Conservation (phyloP, 2,329 filamentous ascomycete genomes). For the Geosmithia flava region DNA sequence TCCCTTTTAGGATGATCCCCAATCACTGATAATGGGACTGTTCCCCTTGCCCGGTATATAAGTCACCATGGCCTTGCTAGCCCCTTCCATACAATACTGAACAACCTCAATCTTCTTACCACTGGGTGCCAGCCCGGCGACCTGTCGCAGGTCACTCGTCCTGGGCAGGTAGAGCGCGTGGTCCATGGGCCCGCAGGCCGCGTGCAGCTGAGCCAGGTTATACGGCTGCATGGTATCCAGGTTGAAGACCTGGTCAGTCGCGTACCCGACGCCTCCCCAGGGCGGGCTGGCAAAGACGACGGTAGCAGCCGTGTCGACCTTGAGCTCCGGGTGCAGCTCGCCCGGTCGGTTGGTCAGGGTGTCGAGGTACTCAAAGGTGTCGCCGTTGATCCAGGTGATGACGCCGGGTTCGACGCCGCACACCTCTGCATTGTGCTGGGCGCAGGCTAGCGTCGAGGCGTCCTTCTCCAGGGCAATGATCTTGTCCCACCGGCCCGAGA, state of each 20-base stretch:
- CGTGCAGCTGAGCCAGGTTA: constrained; percentile 49
- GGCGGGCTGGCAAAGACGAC: constrained; percentile 46
- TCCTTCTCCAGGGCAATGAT: constrained; percentile 88
- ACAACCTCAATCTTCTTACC: constrained; percentile 55
- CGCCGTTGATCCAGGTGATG: constrained; percentile 78
- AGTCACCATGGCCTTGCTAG: constrained; percentile 70
- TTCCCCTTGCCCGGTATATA: constrained; percentile 32
- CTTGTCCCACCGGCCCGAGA: constrained; percentile 63
- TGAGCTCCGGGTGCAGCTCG: constrained; percentile 23
- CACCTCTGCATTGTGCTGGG: constrained; percentile 79
- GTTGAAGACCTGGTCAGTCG: constrained; percentile 61
- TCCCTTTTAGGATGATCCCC: too few relatives aligned
- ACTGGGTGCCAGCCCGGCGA: constrained; percentile 44
- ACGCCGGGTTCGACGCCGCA: constrained; percentile 61
- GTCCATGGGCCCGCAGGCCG: constrained; percentile 45
- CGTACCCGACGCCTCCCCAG: constrained; percentile 47
- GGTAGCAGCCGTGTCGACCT: constrained; percentile 26
- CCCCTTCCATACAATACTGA: constrained; percentile 86
- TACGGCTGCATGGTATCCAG: constrained; percentile 84
- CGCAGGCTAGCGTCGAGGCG: constrained; percentile 68
- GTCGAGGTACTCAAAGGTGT: constrained; percentile 69
- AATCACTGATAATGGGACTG: neutral
- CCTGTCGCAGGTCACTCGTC: constrained; percentile 69
- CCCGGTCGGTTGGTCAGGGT: constrained; percentile 19
- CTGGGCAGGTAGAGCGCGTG: constrained; percentile 75